Conservation (phyloP, 2,329 filamentous ascomycete genomes). For the Monosporascus sp. region DNA sequence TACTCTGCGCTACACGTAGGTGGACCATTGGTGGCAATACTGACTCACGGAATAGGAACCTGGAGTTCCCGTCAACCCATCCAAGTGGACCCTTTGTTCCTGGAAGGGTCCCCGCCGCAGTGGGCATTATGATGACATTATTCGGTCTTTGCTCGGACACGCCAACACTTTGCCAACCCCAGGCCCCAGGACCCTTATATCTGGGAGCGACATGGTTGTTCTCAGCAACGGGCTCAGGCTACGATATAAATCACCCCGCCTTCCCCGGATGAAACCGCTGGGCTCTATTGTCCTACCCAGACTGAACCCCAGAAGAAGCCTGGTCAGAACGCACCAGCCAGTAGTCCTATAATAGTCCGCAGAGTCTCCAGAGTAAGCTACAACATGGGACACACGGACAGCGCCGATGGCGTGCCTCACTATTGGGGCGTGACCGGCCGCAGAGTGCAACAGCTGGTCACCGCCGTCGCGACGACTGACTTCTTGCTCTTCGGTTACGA, state of each 20-base stretch:
- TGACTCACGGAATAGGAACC: neutral
- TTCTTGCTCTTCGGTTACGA: conserved; percentile 26
- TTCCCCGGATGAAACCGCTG: neutral
- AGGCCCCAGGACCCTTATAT: conserved; percentile 4
- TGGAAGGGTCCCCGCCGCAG: neutral
- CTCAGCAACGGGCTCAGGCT: neutral
- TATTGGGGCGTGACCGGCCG: conserved; percentile 26
- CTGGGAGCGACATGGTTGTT: neutral
- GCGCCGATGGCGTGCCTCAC: conserved; percentile 22
- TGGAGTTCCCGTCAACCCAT: neutral
- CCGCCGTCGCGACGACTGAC: conserved; percentile 21
- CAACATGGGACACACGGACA: conserved; percentile 22
- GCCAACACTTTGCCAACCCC: neutral
- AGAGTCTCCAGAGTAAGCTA: neutral
- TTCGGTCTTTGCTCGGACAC: conserved; percentile 5
- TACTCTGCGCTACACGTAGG: too few relatives aligned
- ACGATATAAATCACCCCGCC: neutral
- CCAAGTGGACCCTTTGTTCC: neutral
- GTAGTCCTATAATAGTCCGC: too few relatives aligned
- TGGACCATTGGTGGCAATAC: too few relatives aligned
- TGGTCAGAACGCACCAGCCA: too few relatives aligned
- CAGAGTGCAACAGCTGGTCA: conserved; percentile 22
- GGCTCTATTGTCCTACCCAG: neutral
- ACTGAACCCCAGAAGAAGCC: neutral
- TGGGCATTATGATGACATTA: conserved; percentile 4